Base-by-base conservation (phyloP, 495 filamentous ascomycete species). In the Penicillium daleae region DNA sequence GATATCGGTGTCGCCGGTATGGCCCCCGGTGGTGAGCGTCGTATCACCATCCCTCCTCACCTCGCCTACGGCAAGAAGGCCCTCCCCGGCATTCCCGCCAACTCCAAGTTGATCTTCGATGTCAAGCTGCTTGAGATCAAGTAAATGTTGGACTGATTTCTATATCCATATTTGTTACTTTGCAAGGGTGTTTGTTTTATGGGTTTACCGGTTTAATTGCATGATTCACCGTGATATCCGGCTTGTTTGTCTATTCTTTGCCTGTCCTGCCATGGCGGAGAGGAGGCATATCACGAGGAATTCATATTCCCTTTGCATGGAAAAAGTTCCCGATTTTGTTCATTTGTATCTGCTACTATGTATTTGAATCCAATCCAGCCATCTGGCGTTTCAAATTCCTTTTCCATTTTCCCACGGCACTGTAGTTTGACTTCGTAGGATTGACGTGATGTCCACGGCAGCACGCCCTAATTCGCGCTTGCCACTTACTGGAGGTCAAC, bases 1-100 rank as follows among this genome's bases (percentile, higher is more conserved):
- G 96, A 99, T 73, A 87, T 97, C 63, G 95, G 95, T 75, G 79
- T 99, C 64, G 84, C 83, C 60, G 95, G 95, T 73, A 97, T 99
- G 93, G 80, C 89, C 56, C 86, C 91, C 60, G 93, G 95, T 75
- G 92, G 92, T 61, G 96, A 98, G 84, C 92, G 95, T 65, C 87
- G 95, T 56, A 85, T 99, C 71, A 90, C 84, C 55, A 90, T 99
- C 70, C 95, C 95, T 40, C 82, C 95, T 19, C 77, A 89, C 60
- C 83, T 92, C 21, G 96, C 88, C 59, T 98, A 99, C 74, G 95
- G 95, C 76, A 90, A 84, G 80, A 90, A 91, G 76, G 76, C 81
- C 40, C 70, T 88, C 9, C 87, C 90, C 46, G 91, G 87, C 50
- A 98, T 99, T 63, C 95, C 95, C 12, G 84, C 80, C 33, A 98